Conservation (phyloP, 2,329 filamentous ascomycete genomes). For the Colletotrichum spinosum region DNA sequence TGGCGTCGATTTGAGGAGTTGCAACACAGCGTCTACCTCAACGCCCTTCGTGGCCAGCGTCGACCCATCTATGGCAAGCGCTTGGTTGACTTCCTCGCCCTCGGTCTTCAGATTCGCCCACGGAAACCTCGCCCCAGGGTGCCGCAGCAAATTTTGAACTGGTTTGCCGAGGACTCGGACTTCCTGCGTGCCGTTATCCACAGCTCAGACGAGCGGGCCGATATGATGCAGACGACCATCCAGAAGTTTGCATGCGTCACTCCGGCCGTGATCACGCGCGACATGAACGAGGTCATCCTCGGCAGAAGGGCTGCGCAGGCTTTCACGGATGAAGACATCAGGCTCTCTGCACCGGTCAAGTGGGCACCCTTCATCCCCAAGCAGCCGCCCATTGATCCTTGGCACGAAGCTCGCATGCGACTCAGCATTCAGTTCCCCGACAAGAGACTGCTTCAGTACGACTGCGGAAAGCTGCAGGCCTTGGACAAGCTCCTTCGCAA, state of each 20-base stretch:
- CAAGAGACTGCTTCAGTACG: conserved; percentile 94
- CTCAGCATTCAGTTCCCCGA: conserved; percentile 97
- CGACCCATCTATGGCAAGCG: conserved; percentile 84
- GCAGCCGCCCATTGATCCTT: conserved; percentile 76
- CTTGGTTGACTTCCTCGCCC: conserved; percentile 79
- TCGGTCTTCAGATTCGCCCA: conserved; percentile 70
- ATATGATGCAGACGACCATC: conserved; percentile 78
- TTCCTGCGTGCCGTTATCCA: conserved; percentile 76
- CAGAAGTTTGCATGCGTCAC: conserved; percentile 94
- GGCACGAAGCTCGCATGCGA: conserved; percentile 93
- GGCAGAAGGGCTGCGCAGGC: conserved; percentile 69
- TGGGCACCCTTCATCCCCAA: conserved; percentile 69
- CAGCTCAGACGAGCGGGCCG: conserved; percentile 78
- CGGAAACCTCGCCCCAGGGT: conserved; percentile 70
- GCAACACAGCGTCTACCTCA: conserved; percentile 83
- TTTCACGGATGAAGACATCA: conserved; percentile 68
- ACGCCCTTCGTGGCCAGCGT: conserved; percentile 82
- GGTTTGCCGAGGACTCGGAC: conserved; percentile 79
- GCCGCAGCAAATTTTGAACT: conserved; percentile 74
- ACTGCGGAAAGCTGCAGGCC: conserved; percentile 95
- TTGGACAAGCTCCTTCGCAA: conserved; percentile 87
- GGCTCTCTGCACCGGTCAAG: conserved; percentile 66
- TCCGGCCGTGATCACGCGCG: conserved; percentile 85
- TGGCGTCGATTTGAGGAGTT: conserved; percentile 81
- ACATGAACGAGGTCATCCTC: conserved; percentile 76